Base-by-base conservation (phyloP, 176 grass and related monocot genomes). In the Echinochloa phyllopogon region DNA sequence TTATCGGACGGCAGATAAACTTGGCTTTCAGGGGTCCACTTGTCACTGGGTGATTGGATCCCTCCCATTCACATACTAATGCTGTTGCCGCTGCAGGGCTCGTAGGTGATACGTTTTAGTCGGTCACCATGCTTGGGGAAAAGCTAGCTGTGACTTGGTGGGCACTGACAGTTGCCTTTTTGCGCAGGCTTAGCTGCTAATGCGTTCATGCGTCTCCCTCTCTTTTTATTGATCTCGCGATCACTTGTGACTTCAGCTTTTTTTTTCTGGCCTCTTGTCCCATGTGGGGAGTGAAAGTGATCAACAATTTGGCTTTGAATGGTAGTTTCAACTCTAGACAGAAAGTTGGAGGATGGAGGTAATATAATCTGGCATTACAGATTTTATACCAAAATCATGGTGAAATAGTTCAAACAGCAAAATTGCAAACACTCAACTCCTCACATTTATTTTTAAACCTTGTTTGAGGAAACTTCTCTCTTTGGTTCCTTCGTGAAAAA, bases 41-140 rank as follows among this genome's bases (percentile, higher is more conserved):
- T 86, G 78, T 45, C 78, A 65, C 29, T 43, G 55, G 42, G 20
- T 51, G 60, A 42, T 81, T 42, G 57, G 65, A 1, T 39, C 36
- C 14, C 48, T 39, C 36, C 14, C 48, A 51, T 42, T 68, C 12
- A 38, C 48, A 40, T 48, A 72, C 57, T 5, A 58, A 18, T 82
- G 25, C 2, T 87, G 23, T 5, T 48, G 66, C 13, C 71, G 55
- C 18, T 29, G 5, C 8, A 18, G 60, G 18, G 27, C 18, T 49
- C n/a, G 68, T 80, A 68, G 82, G 82, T 52, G 59, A 81, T 65
- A 81, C 33, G 76, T 89, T 85, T 81, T 51, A 69, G 61, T 80
- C 83, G 2, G 53, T 63, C 57, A 70, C 80, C 51, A 70, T 52
- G 77, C 70, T 52, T 17, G n/a, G 40, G 76, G 55, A 60, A 25